A percentile compares a stretch with the other conserved stretches of the same genome.
Evolutionary conservation across 345 rosid genomes (phyloP).

Genomic region (Rhodomyrtus tomentosa): DNA sequence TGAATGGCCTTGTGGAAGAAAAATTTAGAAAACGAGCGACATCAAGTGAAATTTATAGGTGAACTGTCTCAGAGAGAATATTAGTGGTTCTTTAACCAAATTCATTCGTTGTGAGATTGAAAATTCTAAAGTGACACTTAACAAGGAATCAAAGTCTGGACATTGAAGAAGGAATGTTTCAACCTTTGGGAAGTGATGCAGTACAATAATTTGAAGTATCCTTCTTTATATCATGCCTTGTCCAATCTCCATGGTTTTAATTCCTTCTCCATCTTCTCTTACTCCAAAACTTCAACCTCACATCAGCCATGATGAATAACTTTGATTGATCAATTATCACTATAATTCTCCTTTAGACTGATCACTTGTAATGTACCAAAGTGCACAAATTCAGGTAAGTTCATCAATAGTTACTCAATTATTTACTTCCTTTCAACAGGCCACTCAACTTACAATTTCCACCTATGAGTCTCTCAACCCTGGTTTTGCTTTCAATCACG

Average conservation of each 20-base stretch:
- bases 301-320: not conserved
- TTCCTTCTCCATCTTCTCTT: not conserved
- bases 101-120: not conserved
- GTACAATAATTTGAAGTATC: not conserved
- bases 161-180: not conserved
- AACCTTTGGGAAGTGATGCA: not conserved
- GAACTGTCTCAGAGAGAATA: not conserved
- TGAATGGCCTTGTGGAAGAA: not conserved
- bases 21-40: not conserved
- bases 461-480: not conserved
- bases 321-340: not conserved
- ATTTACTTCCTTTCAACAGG: not conserved
- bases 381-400: not conserved
- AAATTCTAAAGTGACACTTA: not conserved
- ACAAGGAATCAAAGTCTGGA: not conserved
- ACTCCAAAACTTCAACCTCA: not conserved
- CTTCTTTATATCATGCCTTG: not conserved
- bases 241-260: not conserved
- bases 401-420: not conserved
- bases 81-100: not conserved
- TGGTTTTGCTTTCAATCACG: not conserved
- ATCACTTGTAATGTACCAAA: accelerated
- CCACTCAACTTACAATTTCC: not conserved
- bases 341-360: not conserved
- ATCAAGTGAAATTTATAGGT: not conserved